These are phyloP conservation scores for Lentinula sp. DNA, from an alignment of 768 basidiomycete genomes.

Conservation along the genomic window DNA sequence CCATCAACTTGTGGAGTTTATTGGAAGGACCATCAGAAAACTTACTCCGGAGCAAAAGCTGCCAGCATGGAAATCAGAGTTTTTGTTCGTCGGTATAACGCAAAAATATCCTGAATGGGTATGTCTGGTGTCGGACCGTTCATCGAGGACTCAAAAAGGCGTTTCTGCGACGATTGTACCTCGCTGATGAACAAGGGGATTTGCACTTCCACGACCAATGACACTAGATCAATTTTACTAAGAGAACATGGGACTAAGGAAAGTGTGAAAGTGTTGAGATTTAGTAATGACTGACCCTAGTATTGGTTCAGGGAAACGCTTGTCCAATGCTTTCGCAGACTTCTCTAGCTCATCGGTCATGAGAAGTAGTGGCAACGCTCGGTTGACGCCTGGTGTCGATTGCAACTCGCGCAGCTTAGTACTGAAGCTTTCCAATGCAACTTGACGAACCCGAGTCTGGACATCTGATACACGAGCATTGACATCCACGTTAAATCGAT, in stretches of 20 bases:
- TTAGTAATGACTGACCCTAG: constrained; percentile 53
- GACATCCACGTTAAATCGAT: constrained; percentile 70
- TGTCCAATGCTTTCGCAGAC: constrained; percentile 73
- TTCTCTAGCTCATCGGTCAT: constrained; percentile 92
- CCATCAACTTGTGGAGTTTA: not conserved
- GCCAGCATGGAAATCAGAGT: constrained; percentile 72
- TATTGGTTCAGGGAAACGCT: constrained; percentile 80
- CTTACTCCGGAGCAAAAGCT: constrained; percentile 78
- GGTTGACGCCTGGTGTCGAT: constrained; percentile 69
- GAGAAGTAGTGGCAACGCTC: constrained; percentile 72
- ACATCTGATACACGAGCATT: constrained; percentile 61
- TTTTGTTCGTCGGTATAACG: constrained; percentile 75
- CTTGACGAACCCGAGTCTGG: constrained; percentile 53
- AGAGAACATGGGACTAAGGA: not conserved
- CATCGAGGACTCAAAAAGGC: constrained; percentile 76
- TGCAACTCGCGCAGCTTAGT: constrained; percentile 59
- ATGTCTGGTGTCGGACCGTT: constrained; percentile 84
- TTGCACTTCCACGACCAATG: constrained; percentile 61
- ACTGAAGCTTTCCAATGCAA: constrained; percentile 58
- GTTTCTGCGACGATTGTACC: constrained; percentile 62
- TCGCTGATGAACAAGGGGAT: constrained; percentile 66
- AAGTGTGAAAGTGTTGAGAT: not conserved
- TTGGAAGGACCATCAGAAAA: constrained; percentile 10
- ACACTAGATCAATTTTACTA: constrained; percentile 71
- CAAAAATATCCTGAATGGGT: constrained; percentile 86